These are phyloP conservation scores for Kwoniella europaea DNA, from an alignment of 768 basidiomycete genomes.

Conservation along the genomic window DNA sequence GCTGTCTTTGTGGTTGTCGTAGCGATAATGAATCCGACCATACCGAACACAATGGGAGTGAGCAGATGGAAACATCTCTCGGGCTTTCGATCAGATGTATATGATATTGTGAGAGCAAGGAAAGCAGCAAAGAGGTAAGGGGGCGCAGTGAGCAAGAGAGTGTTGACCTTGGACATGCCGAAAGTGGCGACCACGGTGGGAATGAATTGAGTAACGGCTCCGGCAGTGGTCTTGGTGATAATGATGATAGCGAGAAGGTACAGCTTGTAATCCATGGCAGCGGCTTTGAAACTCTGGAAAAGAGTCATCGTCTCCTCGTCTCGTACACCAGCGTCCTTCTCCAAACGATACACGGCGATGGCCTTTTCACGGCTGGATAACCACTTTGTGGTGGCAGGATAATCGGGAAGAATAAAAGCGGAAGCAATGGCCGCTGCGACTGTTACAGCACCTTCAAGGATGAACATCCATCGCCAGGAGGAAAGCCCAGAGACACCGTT, in stretches of 20 bases:
- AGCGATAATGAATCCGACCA: constrained; percentile 42
- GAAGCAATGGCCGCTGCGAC: constrained; percentile 25
- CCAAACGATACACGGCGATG: constrained; percentile 34
- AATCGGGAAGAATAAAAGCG: constrained; percentile 34
- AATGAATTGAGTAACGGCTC: constrained; percentile 46
- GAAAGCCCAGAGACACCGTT: constrained; percentile 70
- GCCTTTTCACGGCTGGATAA: constrained; percentile 26
- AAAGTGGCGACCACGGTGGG: constrained; percentile 47
- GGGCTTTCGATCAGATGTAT: constrained; percentile 32
- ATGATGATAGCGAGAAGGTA: constrained; percentile 45
- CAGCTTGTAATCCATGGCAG: constrained; percentile 39
- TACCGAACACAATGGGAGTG: constrained; percentile 33
- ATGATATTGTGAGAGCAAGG: constrained; percentile 36
- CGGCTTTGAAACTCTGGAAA: constrained; percentile 33
- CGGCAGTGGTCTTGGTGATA: constrained; percentile 50
- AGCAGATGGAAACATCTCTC: constrained; percentile 44
- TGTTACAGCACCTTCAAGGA: constrained; percentile 35
- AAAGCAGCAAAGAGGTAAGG: constrained; percentile 47
- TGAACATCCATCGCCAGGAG: constrained; percentile 71
- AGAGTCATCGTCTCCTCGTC: constrained; percentile 37
- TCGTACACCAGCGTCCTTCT: constrained; percentile 33
- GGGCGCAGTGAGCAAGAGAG: constrained; percentile 43
- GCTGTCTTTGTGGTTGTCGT: constrained; percentile 36
- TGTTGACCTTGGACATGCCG: constrained; percentile 35
- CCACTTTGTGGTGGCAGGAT: constrained; percentile 39